Evolutionary conservation across 768 basidiomycete genomes (phyloP).

Genomic region (Fistulinella prunicolor): DNA sequence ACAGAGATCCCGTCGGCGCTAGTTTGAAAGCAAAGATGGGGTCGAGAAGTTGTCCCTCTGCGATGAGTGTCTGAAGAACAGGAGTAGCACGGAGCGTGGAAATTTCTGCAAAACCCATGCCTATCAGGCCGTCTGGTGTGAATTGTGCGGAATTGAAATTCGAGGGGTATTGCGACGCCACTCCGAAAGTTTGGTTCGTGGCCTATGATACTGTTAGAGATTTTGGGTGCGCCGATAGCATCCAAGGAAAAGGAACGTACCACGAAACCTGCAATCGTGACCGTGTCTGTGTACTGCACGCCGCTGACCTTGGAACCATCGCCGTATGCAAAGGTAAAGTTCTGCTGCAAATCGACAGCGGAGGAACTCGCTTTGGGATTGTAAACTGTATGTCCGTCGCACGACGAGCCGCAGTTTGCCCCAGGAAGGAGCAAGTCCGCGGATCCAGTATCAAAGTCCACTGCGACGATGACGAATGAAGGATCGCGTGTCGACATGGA

Average conservation of each 20-base stretch:
- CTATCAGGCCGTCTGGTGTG: conserved; percentile 34
- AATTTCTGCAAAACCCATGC: conserved; percentile 43
- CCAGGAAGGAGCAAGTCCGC: conserved; percentile 35
- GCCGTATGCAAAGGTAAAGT: conserved; percentile 40
- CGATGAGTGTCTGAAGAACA: conserved; percentile 43
- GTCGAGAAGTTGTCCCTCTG: conserved; percentile 33
- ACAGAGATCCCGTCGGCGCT: conserved; percentile 32
- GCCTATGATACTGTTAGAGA: conserved; percentile 20
- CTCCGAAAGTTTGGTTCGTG: conserved; percentile 21
- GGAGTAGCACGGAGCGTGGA: conserved; percentile 36
- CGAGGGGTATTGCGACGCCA: conserved; percentile 18
- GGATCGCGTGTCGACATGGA: neutral
- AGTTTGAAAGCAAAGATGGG: conserved; percentile 40
- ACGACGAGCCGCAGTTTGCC: conserved; percentile 26
- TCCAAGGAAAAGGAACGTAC: conserved; percentile 6
- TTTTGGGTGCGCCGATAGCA: neutral
- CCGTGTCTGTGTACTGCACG: conserved; percentile 37
- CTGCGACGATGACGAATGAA: conserved; percentile 3
- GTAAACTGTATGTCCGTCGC: conserved; percentile 36
- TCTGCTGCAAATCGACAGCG: conserved; percentile 16
- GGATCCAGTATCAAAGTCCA: conserved; percentile 37
- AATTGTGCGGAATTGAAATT: conserved; percentile 12
- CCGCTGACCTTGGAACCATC: conserved; percentile 43
- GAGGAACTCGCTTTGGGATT: conserved; percentile 33
- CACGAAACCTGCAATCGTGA: conserved; percentile 35